Evolutionary conservation across 306 rosid genomes (phyloP), one percentile per base, ranked within the genome.

Genomic region (Prunus campanulata): DNA sequence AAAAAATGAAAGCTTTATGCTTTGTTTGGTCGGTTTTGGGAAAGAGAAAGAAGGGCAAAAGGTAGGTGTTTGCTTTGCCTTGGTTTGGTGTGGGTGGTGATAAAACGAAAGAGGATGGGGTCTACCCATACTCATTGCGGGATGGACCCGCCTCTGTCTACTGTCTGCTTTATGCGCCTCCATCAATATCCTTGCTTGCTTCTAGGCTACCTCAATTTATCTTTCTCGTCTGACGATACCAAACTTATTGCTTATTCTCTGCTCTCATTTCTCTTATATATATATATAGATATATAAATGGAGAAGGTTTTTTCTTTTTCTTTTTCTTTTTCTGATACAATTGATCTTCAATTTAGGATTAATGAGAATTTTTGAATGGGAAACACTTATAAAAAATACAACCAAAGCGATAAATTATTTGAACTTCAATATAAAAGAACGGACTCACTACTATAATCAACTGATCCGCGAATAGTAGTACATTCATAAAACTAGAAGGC

Each of bases 151-250:
- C 24, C 20, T 56, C 42, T 72, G 44, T 47, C 68, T 46, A 2
- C 69, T 81, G 92, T 84, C 90, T 75, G 82, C 68, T 71, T 74
- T 65, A 63, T 85, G 91, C 89, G 79, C 86, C 80, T 66, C 89
- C 89, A 76, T 81, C 86, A 63, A 78, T 78, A 44, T 72, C 80
- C 63, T 74, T 80, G 14, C 61, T 59, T 68, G 57, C 32, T 59
- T 48, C 66, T 66, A 52, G 2, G 11, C 11, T 3, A 44, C 27
- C 51, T 50, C 64, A 50, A 47, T 32, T 75, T 64, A 32, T 30
- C 70, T 0, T 46, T 42, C 46, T 20, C 66, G 54, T 25, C n/a
- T 74, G 2, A 2, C n/a, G 46, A 27, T 5, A 48, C 52, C 52
- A 48, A 48, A 48, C 52, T 10, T 10, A 48, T 48, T 48, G 7